Evolutionary conservation across 768 basidiomycete species (phyloP).

Genomic region (Mycena amicta): DNA sequence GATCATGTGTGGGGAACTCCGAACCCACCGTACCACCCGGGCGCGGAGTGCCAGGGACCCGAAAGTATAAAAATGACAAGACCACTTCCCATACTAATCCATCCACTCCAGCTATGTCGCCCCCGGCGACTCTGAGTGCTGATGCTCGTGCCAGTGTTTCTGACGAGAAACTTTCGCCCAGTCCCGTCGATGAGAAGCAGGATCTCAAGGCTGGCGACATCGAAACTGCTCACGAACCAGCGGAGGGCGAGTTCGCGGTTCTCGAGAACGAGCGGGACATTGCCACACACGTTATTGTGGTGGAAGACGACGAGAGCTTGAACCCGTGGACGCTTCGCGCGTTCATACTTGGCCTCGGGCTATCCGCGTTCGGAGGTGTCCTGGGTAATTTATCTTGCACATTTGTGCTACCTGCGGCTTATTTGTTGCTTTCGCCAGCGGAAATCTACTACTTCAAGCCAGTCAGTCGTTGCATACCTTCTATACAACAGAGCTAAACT

Average conservation of each 20-base stretch:
- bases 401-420: conserved; percentile 9
- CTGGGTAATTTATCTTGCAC: conserved; percentile 36
- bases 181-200: conserved; percentile 34
- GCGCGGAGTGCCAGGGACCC: too few relatives aligned
- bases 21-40: too few relatives aligned
- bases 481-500: background rate
- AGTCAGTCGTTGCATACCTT: conserved; percentile 26
- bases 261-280: conserved; percentile 50
- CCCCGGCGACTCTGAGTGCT: background rate
- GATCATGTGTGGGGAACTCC: too few relatives aligned
- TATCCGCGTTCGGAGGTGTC: conserved; percentile 52
- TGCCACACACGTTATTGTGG: conserved; percentile 47
- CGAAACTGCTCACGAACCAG: conserved; percentile 32
- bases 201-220: conserved; percentile 34
- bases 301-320: conserved; percentile 47
- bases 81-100: too few relatives aligned
- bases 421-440: conserved; percentile 32
- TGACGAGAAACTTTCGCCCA: conserved; percentile 29
- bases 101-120: too few relatives aligned
- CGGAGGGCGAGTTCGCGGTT: conserved; percentile 32
- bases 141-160: background rate
- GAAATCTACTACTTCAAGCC: conserved; percentile 68
- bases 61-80: too few relatives aligned
- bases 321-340: conserved; percentile 52
- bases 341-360: conserved; percentile 48